Evolutionary conservation across 2,329 filamentous ascomycete species (phyloP).

Genomic region (Domatiomyces catenatus): DNA sequence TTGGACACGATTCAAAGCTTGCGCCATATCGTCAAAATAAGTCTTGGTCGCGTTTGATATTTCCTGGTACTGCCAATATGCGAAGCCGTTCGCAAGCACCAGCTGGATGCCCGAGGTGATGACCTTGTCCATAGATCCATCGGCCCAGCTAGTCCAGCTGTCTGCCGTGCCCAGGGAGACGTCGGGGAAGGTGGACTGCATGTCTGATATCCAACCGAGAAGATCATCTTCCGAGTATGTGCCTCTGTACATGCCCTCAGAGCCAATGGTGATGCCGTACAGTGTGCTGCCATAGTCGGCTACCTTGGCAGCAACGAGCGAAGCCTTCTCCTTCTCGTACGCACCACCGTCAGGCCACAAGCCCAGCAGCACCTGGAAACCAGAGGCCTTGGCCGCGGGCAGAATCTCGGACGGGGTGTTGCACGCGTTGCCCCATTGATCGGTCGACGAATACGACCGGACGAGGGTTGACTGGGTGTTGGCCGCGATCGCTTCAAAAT

Average conservation of each 20-base stretch:
- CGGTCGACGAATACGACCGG: slow-evolving; percentile 50
- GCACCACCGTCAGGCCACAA: slow-evolving; percentile 55
- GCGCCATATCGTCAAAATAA: slow-evolving; percentile 53
- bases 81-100: slow-evolving; percentile 52
- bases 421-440: slow-evolving; percentile 33
- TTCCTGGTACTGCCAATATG: slow-evolving; percentile 54
- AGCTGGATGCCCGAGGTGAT: slow-evolving; percentile 46
- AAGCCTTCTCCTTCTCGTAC: slow-evolving; percentile 45
- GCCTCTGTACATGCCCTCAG: slow-evolving; percentile 54
- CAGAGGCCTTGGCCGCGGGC: slow-evolving; percentile 48
- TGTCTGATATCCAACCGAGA: slow-evolving; percentile 44
- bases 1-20: slow-evolving; percentile 50
- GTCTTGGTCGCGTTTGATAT: slow-evolving; percentile 43
- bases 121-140: slow-evolving; percentile 51
- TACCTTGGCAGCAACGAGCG: slow-evolving; percentile 33
- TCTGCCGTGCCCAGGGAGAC: slow-evolving; percentile 53
- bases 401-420: slow-evolving; percentile 47
- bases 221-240: slow-evolving; percentile 49
- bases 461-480: slow-evolving; percentile 40
- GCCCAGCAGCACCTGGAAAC: slow-evolving; percentile 53
- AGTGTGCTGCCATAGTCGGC: slow-evolving; percentile 41
- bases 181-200: slow-evolving; percentile 39
- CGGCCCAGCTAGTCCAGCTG: slow-evolving; percentile 56
- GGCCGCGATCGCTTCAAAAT: slow-evolving; percentile 45
- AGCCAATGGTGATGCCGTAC: slow-evolving; percentile 55